Evolutionary conservation across 441 rosid species (phyloP).

Genomic region (Populus tomentosa): DNA sequence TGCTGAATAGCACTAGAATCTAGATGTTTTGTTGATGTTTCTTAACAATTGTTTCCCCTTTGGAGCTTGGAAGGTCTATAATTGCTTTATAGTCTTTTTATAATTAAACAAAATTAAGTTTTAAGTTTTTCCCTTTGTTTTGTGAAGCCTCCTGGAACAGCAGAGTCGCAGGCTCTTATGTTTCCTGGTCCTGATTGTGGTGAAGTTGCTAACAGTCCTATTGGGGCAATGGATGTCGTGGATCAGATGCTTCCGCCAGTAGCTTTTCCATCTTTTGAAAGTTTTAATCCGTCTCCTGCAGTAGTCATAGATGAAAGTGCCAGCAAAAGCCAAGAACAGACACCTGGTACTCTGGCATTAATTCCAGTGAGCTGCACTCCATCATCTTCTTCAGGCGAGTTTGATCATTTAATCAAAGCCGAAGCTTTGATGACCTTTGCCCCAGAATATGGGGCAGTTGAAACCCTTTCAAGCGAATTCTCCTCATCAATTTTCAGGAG

Average conservation of each 20-base stretch:
- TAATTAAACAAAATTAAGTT: not conserved
- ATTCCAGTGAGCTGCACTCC: conserved; percentile 49
- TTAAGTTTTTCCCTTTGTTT: conserved; percentile 17
- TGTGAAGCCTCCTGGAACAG: conserved; percentile 99
- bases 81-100: not conserved
- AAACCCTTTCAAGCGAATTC: conserved; percentile 63
- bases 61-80: not conserved
- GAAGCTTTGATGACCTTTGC: conserved; percentile 99
- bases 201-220: conserved; percentile 89
- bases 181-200: conserved; percentile 81
- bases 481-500: conserved; percentile 69
- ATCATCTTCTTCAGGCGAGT: conserved; percentile 59
- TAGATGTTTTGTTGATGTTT: not conserved
- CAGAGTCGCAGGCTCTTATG: conserved; percentile 89
- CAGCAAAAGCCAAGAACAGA: conserved; percentile 69
- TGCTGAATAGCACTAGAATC: not conserved
- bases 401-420: conserved; percentile 92
- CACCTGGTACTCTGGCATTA: conserved; percentile 43
- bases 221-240: conserved; percentile 73
- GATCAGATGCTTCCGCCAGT: conserved; percentile 86
- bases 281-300: conserved; percentile 65
- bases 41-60: not conserved
- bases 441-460: conserved; percentile 97
- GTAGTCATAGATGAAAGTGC: conserved; percentile 57
- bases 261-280: conserved; percentile 82